Conservation (phyloP, 495 filamentous ascomycete genomes). For the Trichoderma orchidacearum region DNA sequence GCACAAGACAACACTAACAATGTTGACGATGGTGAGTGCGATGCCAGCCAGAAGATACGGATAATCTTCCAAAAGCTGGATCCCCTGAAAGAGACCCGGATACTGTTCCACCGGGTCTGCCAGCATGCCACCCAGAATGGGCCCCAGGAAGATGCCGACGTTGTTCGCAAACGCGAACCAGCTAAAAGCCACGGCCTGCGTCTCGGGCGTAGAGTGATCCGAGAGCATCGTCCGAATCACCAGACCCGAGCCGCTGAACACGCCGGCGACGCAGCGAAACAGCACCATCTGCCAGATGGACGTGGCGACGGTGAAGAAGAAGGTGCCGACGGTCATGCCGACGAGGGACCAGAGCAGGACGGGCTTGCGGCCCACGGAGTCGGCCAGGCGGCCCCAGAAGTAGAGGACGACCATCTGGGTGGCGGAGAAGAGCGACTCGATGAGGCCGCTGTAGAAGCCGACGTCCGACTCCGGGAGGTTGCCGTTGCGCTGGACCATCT, state of each 20-base stretch:
- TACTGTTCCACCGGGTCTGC: constrained; percentile 47
- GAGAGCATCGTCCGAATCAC: constrained; percentile 60
- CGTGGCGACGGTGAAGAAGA: constrained; percentile 47
- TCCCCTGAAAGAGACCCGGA: constrained; percentile 34
- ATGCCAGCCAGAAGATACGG: constrained; percentile 53
- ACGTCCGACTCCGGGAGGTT: constrained; percentile 40
- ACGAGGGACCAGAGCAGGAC: constrained; percentile 47
- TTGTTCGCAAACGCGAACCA: constrained; percentile 60
- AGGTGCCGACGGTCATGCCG: constrained; percentile 42
- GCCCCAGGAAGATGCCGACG: constrained; percentile 54
- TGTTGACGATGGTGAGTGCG: constrained; percentile 33
- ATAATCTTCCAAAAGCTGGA: constrained; percentile 43
- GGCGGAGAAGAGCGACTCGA: constrained; percentile 58
- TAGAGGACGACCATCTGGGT: constrained; percentile 47
- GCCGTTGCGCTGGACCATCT: constrained; percentile 53
- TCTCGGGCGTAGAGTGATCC: constrained; percentile 50
- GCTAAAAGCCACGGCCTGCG: constrained; percentile 55
- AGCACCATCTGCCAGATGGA: constrained; percentile 53
- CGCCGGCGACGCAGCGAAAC: constrained; percentile 48
- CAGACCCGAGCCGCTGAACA: constrained; percentile 55
- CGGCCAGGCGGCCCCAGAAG: constrained; percentile 49
- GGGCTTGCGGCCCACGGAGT: constrained; percentile 53
- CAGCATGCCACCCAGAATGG: constrained; percentile 48
- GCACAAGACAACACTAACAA: constrained; percentile 31
- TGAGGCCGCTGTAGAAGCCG: constrained; percentile 59